Base-by-base conservation (phyloP, 148 eudicot genomes). In the Rhododendron henanense region DNA sequence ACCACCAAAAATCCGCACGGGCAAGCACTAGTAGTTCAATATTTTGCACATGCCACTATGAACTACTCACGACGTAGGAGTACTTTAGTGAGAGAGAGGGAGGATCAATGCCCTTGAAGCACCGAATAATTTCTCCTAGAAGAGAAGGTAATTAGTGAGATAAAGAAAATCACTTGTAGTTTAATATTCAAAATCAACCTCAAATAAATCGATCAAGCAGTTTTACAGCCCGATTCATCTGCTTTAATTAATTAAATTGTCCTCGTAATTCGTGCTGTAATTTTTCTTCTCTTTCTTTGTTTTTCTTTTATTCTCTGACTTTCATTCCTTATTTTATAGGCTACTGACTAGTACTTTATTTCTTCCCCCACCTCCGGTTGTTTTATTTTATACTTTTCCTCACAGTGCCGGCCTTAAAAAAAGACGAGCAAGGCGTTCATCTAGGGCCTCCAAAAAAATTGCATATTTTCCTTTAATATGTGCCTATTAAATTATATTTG, bases 161-260 rank as follows among this genome's bases (percentile, higher is more conserved):
- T 59, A 19, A 79, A 19, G 2, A 51, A 4, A 84, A 75, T 28
- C 33, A 19, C 65, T 19, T 59, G 31, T 81, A 61, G 65, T 44
- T 67, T 45, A 61, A 76, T 67, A 25, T 45, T 83, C 57, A 83
- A 83, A 83, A 67, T 74, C 77, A 85, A 83, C 85, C 50, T 82
- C 83, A 69, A 21, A 78, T 81, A 88, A 88, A 77, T 35, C 81
- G 84, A 84, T 86, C 85, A 87, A 85, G 71, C 84, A 67, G 74
- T 83, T 76, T 33, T 50, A 90, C 86, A 61, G 61, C 79, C 85
- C 87, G 88, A 89, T 86, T 88, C 87, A 87, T 84, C 80, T 80
- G 85, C 67, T 75, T 88, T 88, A 45, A 9, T 47, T 37, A 77
- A 19, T 23, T 44, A 15, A 81, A 88, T 82, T 85, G 83, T 47